These are phyloP conservation scores for Voacanga thouarsii DNA, from an alignment of 257 asterid genomes.

Conservation along the genomic window DNA sequence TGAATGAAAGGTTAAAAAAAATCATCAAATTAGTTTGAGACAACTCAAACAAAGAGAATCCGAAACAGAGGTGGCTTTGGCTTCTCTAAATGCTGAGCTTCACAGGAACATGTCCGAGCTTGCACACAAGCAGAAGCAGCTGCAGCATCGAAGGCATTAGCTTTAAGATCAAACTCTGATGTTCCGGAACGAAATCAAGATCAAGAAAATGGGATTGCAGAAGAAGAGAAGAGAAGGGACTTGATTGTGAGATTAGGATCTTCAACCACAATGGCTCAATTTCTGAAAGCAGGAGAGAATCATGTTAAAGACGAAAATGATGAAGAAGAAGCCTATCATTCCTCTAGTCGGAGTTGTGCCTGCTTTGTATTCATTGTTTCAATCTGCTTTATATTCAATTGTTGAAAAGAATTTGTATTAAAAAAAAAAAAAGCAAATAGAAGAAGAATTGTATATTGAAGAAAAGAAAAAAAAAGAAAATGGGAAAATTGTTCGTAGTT, in stretches of 20 bases:
- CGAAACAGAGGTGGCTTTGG: conserved; percentile 70
- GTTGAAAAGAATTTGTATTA: too few species aligned
- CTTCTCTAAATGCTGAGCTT: conserved; percentile 77
- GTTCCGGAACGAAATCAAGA: background rate
- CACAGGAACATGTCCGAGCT: conserved; percentile 73
- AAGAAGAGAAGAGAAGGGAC: conserved; percentile 31
- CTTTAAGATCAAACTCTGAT: conserved; percentile 16
- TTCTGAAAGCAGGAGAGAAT: conserved; percentile 32
- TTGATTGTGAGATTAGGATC: conserved; percentile 14
- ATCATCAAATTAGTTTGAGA: conserved; percentile 3
- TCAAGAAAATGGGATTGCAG: background rate
- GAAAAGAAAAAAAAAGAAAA: too few species aligned
- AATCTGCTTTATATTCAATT: background rate
- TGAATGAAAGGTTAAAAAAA: too few species aligned
- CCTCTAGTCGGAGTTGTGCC: conserved; percentile 69
- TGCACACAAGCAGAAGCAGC: conserved; percentile 66
- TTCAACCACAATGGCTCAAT: conserved; percentile 43
- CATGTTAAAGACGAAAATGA: conserved; percentile 15
- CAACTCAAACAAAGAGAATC: conserved; percentile 61
- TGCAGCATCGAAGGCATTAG: conserved; percentile 29
- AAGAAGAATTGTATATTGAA: too few species aligned
- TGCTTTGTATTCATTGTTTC: conserved; percentile 42
- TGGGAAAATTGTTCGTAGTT: too few species aligned
- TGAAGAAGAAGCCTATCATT: conserved; percentile 70
- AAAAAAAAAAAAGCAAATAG: too few species aligned